These are phyloP conservation scores for Lathyrus tuberosus DNA, from an alignment of 306 rosid species.

Conservation along the genomic window DNA sequence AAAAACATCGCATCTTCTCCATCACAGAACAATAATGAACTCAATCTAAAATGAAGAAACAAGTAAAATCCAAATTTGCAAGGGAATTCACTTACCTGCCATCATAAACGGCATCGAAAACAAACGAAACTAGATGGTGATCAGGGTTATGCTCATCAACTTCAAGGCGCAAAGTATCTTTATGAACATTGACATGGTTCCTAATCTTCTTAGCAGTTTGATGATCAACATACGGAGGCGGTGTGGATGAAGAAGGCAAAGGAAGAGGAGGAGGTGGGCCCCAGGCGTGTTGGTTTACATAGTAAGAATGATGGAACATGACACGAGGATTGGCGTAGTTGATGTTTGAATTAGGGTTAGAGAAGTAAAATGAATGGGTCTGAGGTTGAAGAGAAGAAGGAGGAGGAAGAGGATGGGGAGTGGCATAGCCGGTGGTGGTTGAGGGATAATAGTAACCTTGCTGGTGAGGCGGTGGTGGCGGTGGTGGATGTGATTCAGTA, in stretches of 20 bases:
- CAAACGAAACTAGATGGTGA: constrained; percentile 71
- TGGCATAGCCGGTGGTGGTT: constrained; percentile 24
- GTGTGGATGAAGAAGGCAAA: constrained; percentile 34
- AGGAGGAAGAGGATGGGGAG: constrained; percentile 18
- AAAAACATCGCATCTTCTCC: constrained; percentile 1
- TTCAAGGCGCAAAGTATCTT: constrained; percentile 65
- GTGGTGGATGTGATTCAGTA: constrained; percentile 47
- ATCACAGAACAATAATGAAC: neutral
- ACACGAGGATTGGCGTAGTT: constrained; percentile 35
- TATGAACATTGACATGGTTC: constrained; percentile 77
- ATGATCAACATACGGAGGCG: constrained; percentile 75
- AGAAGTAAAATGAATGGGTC: constrained; percentile 52
- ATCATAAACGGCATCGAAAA: constrained; percentile 79
- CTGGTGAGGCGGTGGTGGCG: constrained; percentile 34
- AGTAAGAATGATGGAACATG: constrained; percentile 43
- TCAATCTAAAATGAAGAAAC: neutral
- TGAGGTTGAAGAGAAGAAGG: constrained; percentile 46
- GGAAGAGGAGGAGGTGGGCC: constrained; percentile 42
- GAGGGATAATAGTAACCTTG: constrained; percentile 44
- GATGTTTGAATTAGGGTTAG: constrained; percentile 46
- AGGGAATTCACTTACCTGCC: constrained; percentile 53
- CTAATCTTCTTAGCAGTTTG: constrained; percentile 79
- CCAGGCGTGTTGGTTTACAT: constrained; percentile 62
- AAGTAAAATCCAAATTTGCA: neutral
- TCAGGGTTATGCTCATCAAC: constrained; percentile 65